Percentiles rank a stretch among this genome's conserved stretches.
These are phyloP conservation scores for Ceratobasidium sp. DNA, from an alignment of 1,284 basidiomycete genomes.

Conservation along the genomic window DNA sequence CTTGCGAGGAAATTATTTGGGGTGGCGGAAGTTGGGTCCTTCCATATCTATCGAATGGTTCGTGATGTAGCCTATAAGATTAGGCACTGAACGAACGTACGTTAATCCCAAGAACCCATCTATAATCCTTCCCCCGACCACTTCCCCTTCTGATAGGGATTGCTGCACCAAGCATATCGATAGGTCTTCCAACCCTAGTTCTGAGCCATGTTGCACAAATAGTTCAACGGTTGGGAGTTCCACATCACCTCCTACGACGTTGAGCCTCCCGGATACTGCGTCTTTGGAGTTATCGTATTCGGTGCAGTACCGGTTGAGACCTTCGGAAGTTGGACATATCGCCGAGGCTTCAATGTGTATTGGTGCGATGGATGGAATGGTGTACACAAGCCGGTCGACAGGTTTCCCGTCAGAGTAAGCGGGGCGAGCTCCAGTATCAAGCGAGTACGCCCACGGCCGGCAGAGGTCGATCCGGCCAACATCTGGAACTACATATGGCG, in stretches of 20 bases:
- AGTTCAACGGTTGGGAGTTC: constrained; percentile 6
- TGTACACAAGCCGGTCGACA: background rate
- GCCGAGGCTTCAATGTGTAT: constrained; percentile 6
- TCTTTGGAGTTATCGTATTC: background rate
- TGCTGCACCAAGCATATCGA: constrained; percentile 18
- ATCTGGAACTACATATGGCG: background rate
- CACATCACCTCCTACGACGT: background rate
- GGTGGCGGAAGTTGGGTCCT: background rate
- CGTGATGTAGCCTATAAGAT: too few relatives aligned
- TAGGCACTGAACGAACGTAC: background rate
- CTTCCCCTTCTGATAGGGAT: background rate
- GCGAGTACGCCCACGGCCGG: constrained; percentile 23
- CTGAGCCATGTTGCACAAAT: constrained; percentile 11
- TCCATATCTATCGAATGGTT: too few relatives aligned
- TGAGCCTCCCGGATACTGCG: background rate
- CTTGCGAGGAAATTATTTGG: background rate
- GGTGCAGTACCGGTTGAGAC: background rate
- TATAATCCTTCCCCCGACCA: background rate
- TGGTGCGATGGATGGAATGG: constrained; percentile 9
- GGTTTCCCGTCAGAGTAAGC: background rate
- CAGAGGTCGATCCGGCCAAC: constrained; percentile 19
- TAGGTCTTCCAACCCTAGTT: background rate
- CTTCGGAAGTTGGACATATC: background rate
- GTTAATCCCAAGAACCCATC: constrained; percentile 12
- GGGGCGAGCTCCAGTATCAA: background rate